A percentile compares a stretch with the other conserved stretches of the same genome.
Evolutionary conservation across 805 yeast species (phyloP).

Genomic region (Suhomyces xylopsoci): DNA sequence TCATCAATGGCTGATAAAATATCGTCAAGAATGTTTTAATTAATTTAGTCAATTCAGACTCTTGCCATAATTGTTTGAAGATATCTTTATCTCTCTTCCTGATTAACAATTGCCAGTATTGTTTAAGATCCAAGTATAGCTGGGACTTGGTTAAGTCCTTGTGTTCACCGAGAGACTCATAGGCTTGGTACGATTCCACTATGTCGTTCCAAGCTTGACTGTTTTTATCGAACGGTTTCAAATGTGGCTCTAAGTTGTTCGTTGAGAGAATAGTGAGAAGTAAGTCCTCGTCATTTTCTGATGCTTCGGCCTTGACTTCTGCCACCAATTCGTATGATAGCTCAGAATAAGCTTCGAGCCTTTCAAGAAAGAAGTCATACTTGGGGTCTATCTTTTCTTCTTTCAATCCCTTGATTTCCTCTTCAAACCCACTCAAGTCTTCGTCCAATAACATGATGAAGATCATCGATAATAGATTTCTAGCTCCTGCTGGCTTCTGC

Average conservation of each 20-base stretch:
- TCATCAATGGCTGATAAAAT: constrained; percentile 42
- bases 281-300: constrained; percentile 16
- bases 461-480: constrained; percentile 61
- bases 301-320: constrained; percentile 17
- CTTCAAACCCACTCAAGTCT: constrained; percentile 63
- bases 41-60: constrained; percentile 74
- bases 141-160: constrained; percentile 17
- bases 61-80: constrained; percentile 77
- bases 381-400: constrained; percentile 30
- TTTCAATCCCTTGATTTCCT: constrained; percentile 48
- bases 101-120: constrained; percentile 59
- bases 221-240: background rate
- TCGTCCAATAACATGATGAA: constrained; percentile 73
- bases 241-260: constrained; percentile 17
- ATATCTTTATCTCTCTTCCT: constrained; percentile 74
- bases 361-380: constrained; percentile 23
- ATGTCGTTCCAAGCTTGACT: background rate
- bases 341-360: constrained; percentile 25
- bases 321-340: constrained; percentile 8
- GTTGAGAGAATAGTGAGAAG: constrained; percentile 23
- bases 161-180: constrained; percentile 14
- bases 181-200: constrained; percentile 20
- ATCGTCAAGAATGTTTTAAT: constrained; percentile 63
- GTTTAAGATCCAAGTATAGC: constrained; percentile 53
- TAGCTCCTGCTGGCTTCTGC: constrained; percentile 16